phyloP scores from a whole-genome alignment of 1,139 yeast species.

The Eremothecium gossypii region DNA sequence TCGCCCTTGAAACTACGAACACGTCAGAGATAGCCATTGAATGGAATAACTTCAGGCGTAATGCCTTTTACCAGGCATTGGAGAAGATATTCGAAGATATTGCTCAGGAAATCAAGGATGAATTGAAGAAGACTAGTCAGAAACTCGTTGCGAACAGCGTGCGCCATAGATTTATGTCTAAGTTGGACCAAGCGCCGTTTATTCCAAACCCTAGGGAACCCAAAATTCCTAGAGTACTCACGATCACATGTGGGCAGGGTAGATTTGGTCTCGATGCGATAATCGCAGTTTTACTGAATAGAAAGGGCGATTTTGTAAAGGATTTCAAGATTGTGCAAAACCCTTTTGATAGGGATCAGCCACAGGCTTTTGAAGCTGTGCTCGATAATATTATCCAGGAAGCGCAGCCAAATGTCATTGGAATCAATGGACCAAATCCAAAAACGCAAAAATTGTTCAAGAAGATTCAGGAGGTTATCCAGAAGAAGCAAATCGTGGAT shows the following conservation, averaged over 20 bases:
- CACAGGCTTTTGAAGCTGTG: conserved; percentile 47
- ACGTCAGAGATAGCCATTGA: conserved; percentile 68
- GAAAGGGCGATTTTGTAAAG: conserved; percentile 70
- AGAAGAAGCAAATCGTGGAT: conserved; percentile 47
- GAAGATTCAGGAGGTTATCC: conserved; percentile 49
- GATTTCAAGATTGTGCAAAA: conserved; percentile 69
- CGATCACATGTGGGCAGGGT: conserved; percentile 82
- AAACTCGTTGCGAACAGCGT: conserved; percentile 60
- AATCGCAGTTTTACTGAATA: conserved; percentile 69
- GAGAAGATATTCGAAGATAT: conserved; percentile 60
- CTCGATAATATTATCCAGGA: conserved; percentile 47
- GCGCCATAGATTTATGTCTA: conserved; percentile 57
- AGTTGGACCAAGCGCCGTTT: conserved; percentile 88
- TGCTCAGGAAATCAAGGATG: conserved; percentile 73
- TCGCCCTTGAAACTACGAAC: conserved; percentile 70
- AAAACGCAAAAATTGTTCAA: conserved; percentile 54
- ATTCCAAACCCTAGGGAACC: conserved; percentile 77
- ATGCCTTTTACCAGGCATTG: conserved; percentile 58
- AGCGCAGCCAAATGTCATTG: conserved; percentile 77
- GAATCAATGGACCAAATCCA: conserved; percentile 80
- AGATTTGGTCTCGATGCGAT: conserved; percentile 75
- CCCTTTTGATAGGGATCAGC: conserved; percentile 40
- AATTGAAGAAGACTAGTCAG: conserved; percentile 68
- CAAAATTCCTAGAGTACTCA: conserved; percentile 73
- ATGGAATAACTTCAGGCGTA: conserved; percentile 75